Base-by-base conservation (phyloP, 169 alveolate genomes). In the Theileria annulata region DNA sequence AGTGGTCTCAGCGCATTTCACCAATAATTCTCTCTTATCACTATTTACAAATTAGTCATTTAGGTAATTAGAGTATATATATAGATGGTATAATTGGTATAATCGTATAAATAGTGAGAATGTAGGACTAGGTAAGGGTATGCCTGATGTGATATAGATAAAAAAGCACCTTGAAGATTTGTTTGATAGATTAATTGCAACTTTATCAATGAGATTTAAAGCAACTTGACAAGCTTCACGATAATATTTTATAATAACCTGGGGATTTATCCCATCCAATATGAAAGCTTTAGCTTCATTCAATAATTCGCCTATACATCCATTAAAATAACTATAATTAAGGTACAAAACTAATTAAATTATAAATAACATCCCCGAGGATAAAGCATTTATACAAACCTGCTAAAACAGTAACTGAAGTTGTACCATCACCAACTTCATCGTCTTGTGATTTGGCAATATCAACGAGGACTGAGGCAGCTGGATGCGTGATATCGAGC, bases 1-100 rank as follows among this genome's bases (percentile, higher is more conserved):
- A 12, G 99, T 88, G n/a, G 99, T 98, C 80, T 94, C 94, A n/a
- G 99, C 99, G 82, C 99, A 98, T 88, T 94, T 95, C 56, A 91
- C 75, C 73, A 98, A 90, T 84, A 96, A 81, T 27, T 88, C 92
- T 68, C 95, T 89, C 85, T 92, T 92, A 75, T 94, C 97, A 69
- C 91, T 91, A 75, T 82, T 80, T 67, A 42, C 8, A 35, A 3
- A 35, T 35, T 35, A 35, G 47, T 35, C 47, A 35, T 35, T 35
- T 35, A 35, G 8, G 47, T 35, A 5, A 35, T 35, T 35, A 35
- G 47, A 80, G 85, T 63, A 80, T 75, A 15, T 13, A 62, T 15
- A 17, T 15, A 17, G 17, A 49, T 17, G 59, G 15, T 17, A 49
- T 17, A 17, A 17, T 17, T 49, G 17, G 17, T 17, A 17, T 58